Conservation (phyloP, 2,329 filamentous ascomycete species). For the Neonectria sp. region DNA sequence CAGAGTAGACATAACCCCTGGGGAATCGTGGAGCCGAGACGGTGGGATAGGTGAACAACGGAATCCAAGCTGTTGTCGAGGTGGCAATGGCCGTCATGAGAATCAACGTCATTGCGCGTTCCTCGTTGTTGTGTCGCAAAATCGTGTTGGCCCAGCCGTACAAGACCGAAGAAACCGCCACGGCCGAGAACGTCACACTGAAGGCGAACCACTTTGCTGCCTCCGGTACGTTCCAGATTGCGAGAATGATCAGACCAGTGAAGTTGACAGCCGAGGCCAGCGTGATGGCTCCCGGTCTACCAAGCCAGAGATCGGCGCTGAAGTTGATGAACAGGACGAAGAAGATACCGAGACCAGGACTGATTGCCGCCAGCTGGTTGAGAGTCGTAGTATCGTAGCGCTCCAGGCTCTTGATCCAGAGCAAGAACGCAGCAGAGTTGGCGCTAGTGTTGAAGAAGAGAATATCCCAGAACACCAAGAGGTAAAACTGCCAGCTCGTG, state of each 20-base stretch:
- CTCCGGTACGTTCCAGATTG: conserved; percentile 36
- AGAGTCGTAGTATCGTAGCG: conserved; percentile 31
- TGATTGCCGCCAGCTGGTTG: conserved; percentile 37
- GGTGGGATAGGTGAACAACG: conserved; percentile 35
- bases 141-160: conserved; percentile 40
- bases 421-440: conserved; percentile 34
- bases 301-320: conserved; percentile 43
- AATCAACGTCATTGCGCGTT: conserved; percentile 35
- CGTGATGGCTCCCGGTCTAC: conserved; percentile 35
- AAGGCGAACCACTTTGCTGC: conserved; percentile 39
- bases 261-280: conserved; percentile 36
- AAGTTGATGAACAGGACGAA: conserved; percentile 40
- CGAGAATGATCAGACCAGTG: conserved; percentile 34
- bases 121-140: conserved; percentile 34
- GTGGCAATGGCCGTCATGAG: conserved; percentile 39
- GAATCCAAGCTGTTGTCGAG: conserved; percentile 36
- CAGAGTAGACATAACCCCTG: conserved; percentile 36
- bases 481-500: conserved; percentile 34
- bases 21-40: conserved; percentile 36
- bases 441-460: conserved; percentile 39
- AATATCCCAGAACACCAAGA: conserved; percentile 34
- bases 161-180: conserved; percentile 36
- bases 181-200: conserved; percentile 35
- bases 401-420: conserved; percentile 39
- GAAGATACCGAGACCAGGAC: conserved; percentile 38